phyloP scores from a whole-genome alignment of 2,329 filamentous ascomycete genomes.

The Colletotrichum tropicicola region DNA sequence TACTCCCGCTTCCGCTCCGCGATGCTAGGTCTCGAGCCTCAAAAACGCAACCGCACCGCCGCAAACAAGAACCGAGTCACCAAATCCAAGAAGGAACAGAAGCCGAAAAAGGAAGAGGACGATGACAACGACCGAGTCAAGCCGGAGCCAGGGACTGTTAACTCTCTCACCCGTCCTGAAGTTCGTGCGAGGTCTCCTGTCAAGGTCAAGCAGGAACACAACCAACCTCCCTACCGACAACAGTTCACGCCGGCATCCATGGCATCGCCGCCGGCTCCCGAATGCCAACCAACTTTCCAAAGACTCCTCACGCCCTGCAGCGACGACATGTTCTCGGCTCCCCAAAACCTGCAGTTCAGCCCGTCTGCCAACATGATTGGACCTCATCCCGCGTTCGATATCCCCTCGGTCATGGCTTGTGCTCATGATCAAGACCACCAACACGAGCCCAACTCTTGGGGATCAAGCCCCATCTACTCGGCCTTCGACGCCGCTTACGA shows the following conservation, averaged over 20 bases:
- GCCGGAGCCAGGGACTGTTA: slow-evolving; percentile 43
- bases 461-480: slow-evolving; percentile 45
- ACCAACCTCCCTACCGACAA: slow-evolving; percentile 38
- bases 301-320: slow-evolving; percentile 64
- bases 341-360: slow-evolving; percentile 41
- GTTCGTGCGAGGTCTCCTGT: slow-evolving; percentile 27
- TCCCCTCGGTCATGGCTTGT: slow-evolving; percentile 33
- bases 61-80: slow-evolving; percentile 53
- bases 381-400: slow-evolving; percentile 39
- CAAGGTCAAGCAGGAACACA: slow-evolving; percentile 50
- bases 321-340: slow-evolving; percentile 52
- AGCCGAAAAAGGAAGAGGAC: slow-evolving; percentile 49
- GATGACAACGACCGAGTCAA: slow-evolving; percentile 44
- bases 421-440: slow-evolving; percentile 38
- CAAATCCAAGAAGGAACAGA: slow-evolving; percentile 54
- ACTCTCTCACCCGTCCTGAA: slow-evolving; percentile 28
- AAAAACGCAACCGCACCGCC: slow-evolving; percentile 52
- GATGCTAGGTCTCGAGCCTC: slow-evolving; percentile 57
- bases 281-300: slow-evolving; percentile 39
- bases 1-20: slow-evolving; percentile 61
- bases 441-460: slow-evolving; percentile 41
- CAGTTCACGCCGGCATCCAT: slow-evolving; percentile 50
- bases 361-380: slow-evolving; percentile 43
- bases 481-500: slow-evolving; percentile 52
- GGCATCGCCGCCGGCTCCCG: slow-evolving; percentile 42